Conservation (phyloP, 805 yeast species). For the Blastobotrys attinorum region DNA sequence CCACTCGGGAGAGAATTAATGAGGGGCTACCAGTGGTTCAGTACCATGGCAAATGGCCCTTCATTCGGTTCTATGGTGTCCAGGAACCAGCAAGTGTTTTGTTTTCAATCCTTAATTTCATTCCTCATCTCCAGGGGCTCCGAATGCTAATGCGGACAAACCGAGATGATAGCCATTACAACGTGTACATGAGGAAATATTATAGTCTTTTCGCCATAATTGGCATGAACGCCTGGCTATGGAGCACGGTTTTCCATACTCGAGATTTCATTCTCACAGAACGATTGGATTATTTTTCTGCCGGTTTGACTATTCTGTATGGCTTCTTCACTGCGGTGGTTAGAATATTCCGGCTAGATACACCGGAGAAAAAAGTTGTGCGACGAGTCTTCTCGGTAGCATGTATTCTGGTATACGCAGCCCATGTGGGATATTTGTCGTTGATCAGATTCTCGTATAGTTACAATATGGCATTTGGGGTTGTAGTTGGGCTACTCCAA, state of each 20-base stretch:
- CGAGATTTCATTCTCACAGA: constrained; percentile 78
- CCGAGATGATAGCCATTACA: constrained; percentile 9
- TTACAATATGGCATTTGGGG: constrained; percentile 89
- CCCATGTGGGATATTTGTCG: constrained; percentile 59
- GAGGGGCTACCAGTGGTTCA: constrained; percentile 56
- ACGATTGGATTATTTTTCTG: constrained; percentile 82
- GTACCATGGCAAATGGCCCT: constrained; percentile 98
- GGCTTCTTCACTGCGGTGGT: constrained; percentile 66
- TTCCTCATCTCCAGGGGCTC: constrained; percentile 49
- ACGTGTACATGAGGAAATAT: constrained; percentile 22
- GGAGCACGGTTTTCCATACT: constrained; percentile 79
- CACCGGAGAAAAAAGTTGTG: constrained; percentile 20
- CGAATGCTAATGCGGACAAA: constrained; percentile 30
- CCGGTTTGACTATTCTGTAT: constrained; percentile 76
- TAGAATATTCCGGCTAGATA: constrained; percentile 55
- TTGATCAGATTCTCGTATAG: constrained; percentile 78
- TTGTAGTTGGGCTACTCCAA: constrained; percentile 69
- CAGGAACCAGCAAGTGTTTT: constrained; percentile 79
- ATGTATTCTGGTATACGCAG: constrained; percentile 45
- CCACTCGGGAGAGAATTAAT: constrained; percentile 48
- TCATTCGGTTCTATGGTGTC: constrained; percentile 61
- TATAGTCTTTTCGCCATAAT: constrained; percentile 47
- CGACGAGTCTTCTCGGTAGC: constrained; percentile 33
- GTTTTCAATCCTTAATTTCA: constrained; percentile 64
- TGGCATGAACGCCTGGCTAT: constrained; percentile 83